Conservation (phyloP, 1,284 basidiomycete species). For the Bjerkandera adusta region DNA sequence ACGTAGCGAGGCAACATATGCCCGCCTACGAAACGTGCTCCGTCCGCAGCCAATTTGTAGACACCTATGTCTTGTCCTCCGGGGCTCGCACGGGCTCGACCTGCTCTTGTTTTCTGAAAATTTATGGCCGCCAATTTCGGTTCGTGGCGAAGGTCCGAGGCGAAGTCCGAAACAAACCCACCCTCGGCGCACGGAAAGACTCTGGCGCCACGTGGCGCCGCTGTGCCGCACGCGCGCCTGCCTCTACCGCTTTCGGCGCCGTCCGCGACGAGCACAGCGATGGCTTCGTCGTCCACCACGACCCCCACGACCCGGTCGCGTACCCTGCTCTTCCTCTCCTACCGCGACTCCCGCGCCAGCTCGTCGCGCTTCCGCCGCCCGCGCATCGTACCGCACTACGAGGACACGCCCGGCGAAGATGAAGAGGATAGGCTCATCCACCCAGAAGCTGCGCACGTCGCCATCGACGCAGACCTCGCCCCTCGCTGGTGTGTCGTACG, state of each 20-base stretch:
- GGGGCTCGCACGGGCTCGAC: no score
- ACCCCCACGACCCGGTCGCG: conserved; percentile 75
- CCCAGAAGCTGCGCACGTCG: conserved; percentile 40
- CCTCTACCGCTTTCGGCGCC: conserved; percentile 7
- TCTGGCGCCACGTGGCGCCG: background rate
- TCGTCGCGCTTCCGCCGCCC: conserved; percentile 45
- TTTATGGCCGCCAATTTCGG: no score
- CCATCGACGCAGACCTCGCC: conserved; percentile 53
- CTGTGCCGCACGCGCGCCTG: conserved; percentile 11
- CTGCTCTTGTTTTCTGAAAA: no score
- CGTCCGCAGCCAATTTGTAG: no score
- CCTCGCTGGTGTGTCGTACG: conserved; percentile 31
- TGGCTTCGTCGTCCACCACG: conserved; percentile 32
- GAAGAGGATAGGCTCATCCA: conserved; percentile 74
- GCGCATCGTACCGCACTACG: conserved; percentile 33
- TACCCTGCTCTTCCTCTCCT: conserved; percentile 93
- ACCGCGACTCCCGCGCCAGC: conserved; percentile 77
- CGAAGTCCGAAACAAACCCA: conserved; percentile 4
- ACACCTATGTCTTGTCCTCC: no score
- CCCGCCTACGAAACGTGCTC: no score
- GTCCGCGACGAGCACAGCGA: conserved; percentile 23
- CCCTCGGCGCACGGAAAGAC: background rate
- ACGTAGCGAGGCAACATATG: no score
- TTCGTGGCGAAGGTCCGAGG: no score
- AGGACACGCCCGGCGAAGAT: conserved; percentile 47